These are phyloP conservation scores for Acacia confusa DNA, from an alignment of 306 rosid species.

Conservation along the genomic window DNA sequence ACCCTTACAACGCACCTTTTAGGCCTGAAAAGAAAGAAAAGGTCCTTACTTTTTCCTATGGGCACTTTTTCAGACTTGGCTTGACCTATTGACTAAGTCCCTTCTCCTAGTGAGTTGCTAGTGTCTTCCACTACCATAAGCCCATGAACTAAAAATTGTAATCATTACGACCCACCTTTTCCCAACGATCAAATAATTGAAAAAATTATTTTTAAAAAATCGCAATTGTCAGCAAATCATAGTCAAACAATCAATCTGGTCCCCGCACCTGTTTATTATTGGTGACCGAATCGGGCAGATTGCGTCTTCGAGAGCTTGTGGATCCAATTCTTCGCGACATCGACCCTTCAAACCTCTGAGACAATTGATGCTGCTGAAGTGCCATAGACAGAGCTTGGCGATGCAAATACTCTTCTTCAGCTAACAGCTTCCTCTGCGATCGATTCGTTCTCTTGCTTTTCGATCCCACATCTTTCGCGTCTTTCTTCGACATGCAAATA, in stretches of 20 bases:
- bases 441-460: constrained; percentile 83
- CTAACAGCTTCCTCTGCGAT: constrained; percentile 79
- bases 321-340: constrained; percentile 90
- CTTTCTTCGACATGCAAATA: constrained; percentile 82
- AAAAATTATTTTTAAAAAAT: constrained; percentile 23
- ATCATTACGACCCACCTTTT: constrained; percentile 45
- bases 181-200: constrained; percentile 41
- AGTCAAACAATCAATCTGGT: background rate
- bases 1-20: constrained; percentile 39
- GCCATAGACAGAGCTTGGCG: constrained; percentile 90
- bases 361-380: constrained; percentile 85
- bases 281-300: constrained; percentile 58
- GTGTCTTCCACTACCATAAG: constrained; percentile 20
- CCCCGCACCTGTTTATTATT: constrained; percentile 62
- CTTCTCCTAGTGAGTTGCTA: constrained; percentile 28
- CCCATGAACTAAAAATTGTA: constrained; percentile 36
- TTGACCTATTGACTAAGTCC: constrained; percentile 20
- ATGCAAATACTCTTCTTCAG: constrained; percentile 87
- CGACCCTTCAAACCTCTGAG: constrained; percentile 98
- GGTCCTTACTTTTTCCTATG: constrained; percentile 28
- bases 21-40: constrained; percentile 13
- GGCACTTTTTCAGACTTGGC: constrained; percentile 31
- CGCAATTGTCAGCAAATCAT: constrained; percentile 21
- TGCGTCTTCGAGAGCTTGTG: constrained; percentile 77
- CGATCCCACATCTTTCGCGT: constrained; percentile 76